phyloP scores from a whole-genome alignment of 768 basidiomycete species.

The Mycena haematopus region DNA sequence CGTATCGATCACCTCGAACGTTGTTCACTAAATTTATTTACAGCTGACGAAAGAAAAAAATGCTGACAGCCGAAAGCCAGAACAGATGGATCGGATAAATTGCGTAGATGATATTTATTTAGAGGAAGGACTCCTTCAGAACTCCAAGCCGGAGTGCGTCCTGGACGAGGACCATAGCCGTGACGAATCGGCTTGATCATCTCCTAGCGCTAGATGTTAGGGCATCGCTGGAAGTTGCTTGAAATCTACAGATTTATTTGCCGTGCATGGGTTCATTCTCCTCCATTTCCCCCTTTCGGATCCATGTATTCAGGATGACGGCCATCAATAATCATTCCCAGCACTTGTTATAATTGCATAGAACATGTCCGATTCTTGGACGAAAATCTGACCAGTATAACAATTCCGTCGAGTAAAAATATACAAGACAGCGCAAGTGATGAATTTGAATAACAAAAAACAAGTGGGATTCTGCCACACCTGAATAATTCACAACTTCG shows the following conservation, averaged over 20 bases:
- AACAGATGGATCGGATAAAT: not conserved
- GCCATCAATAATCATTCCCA: too few species aligned
- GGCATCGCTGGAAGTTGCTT: not conserved
- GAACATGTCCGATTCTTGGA: too few species aligned
- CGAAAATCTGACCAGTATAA: too few species aligned
- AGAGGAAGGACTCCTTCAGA: conserved; percentile 19
- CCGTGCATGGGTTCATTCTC: too few species aligned
- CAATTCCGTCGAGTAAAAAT: too few species aligned
- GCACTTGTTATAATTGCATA: too few species aligned
- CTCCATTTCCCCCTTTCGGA: too few species aligned
- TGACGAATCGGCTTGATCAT: not conserved
- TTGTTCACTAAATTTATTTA: not conserved
- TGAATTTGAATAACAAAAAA: too few species aligned
- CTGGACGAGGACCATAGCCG: not conserved
- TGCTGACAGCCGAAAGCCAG: not conserved
- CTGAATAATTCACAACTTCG: not conserved
- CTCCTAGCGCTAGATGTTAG: not conserved
- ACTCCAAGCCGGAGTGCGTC: not conserved
- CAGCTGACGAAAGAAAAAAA: conserved; percentile 24
- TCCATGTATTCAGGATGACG: too few species aligned
- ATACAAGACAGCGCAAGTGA: too few species aligned
- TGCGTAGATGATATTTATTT: conserved; percentile 6
- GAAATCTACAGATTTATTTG: not conserved
- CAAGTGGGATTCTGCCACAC: too few species aligned
- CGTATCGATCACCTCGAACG: not conserved